Evolutionary conservation across 352 stramenopile genomes (phyloP), one percentile per base, ranked within the genome.

Genomic region (Phytophthora gonapodyides): DNA sequence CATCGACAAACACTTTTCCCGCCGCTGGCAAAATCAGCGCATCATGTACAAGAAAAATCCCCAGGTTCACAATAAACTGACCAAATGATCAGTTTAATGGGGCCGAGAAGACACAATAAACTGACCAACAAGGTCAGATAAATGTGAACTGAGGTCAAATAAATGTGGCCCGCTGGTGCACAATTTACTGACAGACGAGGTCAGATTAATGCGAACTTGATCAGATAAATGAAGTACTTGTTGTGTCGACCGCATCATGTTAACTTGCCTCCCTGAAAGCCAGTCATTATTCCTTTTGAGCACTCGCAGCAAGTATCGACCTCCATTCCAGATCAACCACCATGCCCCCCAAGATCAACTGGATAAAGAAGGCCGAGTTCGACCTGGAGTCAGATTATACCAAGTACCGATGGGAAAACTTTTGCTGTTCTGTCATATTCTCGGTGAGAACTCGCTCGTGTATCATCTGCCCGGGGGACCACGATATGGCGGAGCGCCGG

Each of bases 401-500:
- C 7, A 59, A 59, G 40, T 43, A 44, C 24, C 24, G 51, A 2
- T 36, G 51, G 10, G 40, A 49, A 8, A 50, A 42, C n/a, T 59
- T 59, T 16, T 59, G 51, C 40, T 59, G 40, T 13, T 50, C 40
- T 1, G 19, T 31, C 3, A 16, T 59, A n/a, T 41, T 44, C 13
- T 24, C 40, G 3, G 40, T 50, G 27, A 41, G 30, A 17, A 44
- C 51, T 24, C 21, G 21, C 21, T 24, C 1, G 21, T 24, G 21
- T 24, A 24, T 24, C 21, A 24, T 24, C 21, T 24, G 21, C 21
- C 21, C 21, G 21, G 21, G 21, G 21, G 21, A 24, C 21, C 21
- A 24, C 21, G n/a, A 24, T 24, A 24, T 24, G 21, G 21, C 21
- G 21, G 21, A 24, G 21, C 21, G 21, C 21, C 21, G 21, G 21